Evolutionary conservation across 768 basidiomycete genomes (phyloP).

Genomic region (Mycena albidolilacea): DNA sequence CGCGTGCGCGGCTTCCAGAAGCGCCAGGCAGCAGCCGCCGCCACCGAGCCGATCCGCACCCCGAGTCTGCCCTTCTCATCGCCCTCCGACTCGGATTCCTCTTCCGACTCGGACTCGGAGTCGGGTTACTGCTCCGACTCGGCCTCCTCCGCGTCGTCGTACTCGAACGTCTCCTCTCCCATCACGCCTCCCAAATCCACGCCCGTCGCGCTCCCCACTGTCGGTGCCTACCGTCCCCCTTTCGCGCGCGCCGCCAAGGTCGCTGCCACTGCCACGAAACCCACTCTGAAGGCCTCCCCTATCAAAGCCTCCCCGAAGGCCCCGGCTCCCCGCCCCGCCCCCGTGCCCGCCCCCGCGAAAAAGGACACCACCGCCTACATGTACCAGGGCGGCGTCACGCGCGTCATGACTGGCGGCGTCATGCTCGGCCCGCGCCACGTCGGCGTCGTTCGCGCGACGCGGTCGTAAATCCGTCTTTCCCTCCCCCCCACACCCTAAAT

Average conservation of each 20-base stretch:
- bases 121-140: conserved; percentile 9
- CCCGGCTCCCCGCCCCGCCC: background rate
- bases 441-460: background rate
- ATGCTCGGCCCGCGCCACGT: background rate
- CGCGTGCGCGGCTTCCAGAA: conserved; percentile 24
- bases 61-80: background rate
- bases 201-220: conserved; percentile 10
- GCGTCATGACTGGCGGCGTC: background rate
- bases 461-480: background rate
- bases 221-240: background rate
- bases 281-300: too few species aligned
- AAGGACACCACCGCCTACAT: background rate
- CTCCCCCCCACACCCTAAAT: too few species aligned
- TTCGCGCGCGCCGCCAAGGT: background rate
- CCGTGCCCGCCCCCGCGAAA: background rate
- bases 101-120: conserved; percentile 6
- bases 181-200: conserved; percentile 13
- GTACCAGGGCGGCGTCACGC: background rate
- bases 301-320: background rate
- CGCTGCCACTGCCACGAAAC: background rate
- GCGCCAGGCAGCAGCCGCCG: background rate
- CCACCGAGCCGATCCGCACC: conserved; percentile 7
- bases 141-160: conserved; percentile 11
- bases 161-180: conserved; percentile 22
- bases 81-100: conserved; percentile 9